Conservation (phyloP, 176 grass and related monocot species). For the Rhynchospora breviuscula region DNA sequence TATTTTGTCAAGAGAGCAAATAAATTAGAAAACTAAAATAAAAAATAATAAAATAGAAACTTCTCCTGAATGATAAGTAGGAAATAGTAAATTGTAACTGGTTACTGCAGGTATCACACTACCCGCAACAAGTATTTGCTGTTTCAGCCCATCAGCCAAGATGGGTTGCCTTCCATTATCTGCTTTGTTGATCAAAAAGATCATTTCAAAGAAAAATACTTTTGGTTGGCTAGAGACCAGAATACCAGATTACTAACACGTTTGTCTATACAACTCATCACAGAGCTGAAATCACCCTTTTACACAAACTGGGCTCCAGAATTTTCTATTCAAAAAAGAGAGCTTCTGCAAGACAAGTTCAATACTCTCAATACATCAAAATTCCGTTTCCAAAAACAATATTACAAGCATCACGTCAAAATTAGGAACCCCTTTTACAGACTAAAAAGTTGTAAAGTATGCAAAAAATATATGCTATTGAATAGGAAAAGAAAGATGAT, state of each 20-base stretch:
- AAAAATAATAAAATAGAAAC: no score
- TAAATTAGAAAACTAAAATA: no score
- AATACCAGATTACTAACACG: background rate
- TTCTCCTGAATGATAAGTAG: no score
- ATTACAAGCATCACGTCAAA: constrained; percentile 9
- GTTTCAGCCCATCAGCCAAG: no score
- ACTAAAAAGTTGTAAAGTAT: background rate
- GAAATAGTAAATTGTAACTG: no score
- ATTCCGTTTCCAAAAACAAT: background rate
- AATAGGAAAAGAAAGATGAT: background rate
- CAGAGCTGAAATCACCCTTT: background rate
- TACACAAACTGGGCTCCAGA: background rate
- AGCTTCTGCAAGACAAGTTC: background rate
- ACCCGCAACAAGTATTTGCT: no score
- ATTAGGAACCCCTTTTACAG: background rate
- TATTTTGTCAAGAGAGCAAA: no score
- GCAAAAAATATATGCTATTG: background rate
- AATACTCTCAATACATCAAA: background rate
- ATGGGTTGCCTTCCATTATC: no score
- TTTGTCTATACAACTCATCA: background rate
- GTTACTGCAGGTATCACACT: no score
- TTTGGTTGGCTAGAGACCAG: no score
- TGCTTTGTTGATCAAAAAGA: no score
- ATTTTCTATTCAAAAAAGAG: background rate
- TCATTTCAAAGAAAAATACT: no score